Evolutionary conservation across 2,329 filamentous ascomycete genomes (phyloP).

Genomic region (Aspergillus sp.): DNA sequence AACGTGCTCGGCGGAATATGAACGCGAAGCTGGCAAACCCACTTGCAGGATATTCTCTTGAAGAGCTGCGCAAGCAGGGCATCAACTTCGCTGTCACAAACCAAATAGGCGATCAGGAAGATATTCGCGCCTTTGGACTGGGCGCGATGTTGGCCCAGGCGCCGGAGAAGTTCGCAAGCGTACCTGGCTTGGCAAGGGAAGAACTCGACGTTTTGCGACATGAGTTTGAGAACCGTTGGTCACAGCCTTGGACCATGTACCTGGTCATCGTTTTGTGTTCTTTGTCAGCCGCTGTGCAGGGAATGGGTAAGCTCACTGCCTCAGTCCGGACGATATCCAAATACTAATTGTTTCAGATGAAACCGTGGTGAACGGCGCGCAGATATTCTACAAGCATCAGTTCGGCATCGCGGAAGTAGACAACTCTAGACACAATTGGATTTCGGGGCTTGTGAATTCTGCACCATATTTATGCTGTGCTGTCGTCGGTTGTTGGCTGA

Average conservation of each 20-base stretch:
- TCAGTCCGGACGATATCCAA: neutral
- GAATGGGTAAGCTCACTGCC: slow-evolving; percentile 52
- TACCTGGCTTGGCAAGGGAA: slow-evolving; percentile 56
- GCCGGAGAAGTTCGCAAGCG: slow-evolving; percentile 50
- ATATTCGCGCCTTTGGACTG: slow-evolving; percentile 59
- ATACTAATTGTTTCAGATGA: slow-evolving; percentile 49
- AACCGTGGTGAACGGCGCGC: slow-evolving; percentile 68
- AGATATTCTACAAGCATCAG: slow-evolving; percentile 62
- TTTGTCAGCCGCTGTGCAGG: slow-evolving; percentile 68
- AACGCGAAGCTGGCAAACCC: slow-evolving; percentile 57
- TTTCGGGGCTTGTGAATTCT: slow-evolving; percentile 62
- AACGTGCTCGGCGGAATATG: slow-evolving; percentile 41
- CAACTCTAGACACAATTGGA: slow-evolving; percentile 52
- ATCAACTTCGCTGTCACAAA: slow-evolving; percentile 59
- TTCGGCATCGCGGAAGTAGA: slow-evolving; percentile 57
- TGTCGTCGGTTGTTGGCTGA: slow-evolving; percentile 70
- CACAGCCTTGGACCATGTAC: slow-evolving; percentile 65
- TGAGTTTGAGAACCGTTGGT: slow-evolving; percentile 68
- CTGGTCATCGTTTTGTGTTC: slow-evolving; percentile 66
- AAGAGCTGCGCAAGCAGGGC: slow-evolving; percentile 57
- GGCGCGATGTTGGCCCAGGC: slow-evolving; percentile 61
- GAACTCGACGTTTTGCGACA: slow-evolving; percentile 59
- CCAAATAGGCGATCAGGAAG: slow-evolving; percentile 55
- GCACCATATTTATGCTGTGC: slow-evolving; percentile 63
- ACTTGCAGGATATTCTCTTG: slow-evolving; percentile 48